Percentiles rank a stretch among this genome's conserved stretches.
These are phyloP conservation scores for Prunus davidiana DNA, from an alignment of 306 rosid species.

Conservation along the genomic window DNA sequence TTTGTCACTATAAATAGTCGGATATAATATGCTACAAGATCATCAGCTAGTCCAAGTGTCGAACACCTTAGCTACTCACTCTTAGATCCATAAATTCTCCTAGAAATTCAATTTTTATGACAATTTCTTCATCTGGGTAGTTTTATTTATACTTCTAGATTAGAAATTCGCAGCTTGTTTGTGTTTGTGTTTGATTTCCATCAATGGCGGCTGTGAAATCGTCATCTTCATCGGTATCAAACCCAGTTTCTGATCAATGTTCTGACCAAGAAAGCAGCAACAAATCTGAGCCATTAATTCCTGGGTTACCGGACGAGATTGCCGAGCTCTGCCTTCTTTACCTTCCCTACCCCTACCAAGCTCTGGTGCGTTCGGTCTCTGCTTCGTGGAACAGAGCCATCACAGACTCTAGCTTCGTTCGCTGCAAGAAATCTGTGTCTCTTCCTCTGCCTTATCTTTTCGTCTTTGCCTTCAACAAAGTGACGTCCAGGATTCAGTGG, in stretches of 20 bases:
- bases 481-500: constrained; percentile 46
- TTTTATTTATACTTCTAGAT: not conserved
- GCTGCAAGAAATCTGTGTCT: constrained; percentile 28
- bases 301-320: constrained; percentile 57
- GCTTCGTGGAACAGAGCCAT: constrained; percentile 60
- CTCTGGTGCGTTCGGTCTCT: constrained; percentile 54
- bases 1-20: not conserved
- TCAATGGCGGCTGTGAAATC: constrained; percentile 9
- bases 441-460: constrained; percentile 45
- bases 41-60: not conserved
- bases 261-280: not conserved
- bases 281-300: constrained; percentile 40
- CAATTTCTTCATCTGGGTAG: constrained; percentile 5
- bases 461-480: constrained; percentile 37
- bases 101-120: not conserved
- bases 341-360: constrained; percentile 62
- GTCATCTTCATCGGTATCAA: not conserved
- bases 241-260: not conserved
- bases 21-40: not conserved
- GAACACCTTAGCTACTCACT: not conserved
- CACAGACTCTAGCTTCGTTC: constrained; percentile 29
- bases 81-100: not conserved
- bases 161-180: not conserved
- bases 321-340: constrained; percentile 62
- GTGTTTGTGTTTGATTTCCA: not conserved